Evolutionary conservation across 2,329 filamentous ascomycete genomes (phyloP), one percentile per base, ranked within the genome.

Genomic region (Colletotrichum theobromicola): DNA sequence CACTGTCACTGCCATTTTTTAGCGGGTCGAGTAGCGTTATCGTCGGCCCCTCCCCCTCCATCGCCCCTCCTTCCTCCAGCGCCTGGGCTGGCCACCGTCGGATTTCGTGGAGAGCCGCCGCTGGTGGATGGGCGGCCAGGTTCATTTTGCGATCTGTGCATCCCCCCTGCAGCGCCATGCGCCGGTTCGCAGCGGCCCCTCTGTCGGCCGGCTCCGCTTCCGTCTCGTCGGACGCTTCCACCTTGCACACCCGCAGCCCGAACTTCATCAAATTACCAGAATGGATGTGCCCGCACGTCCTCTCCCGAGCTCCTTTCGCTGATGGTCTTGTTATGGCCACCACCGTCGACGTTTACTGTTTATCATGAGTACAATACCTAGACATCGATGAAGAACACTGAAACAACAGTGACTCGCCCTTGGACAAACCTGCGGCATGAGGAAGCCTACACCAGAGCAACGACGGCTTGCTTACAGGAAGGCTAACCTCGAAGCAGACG

Each of bases 181-280:
- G 37, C 42, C 67, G 67, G 30, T 30, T 57, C n/a, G 4, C 28
- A 63, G 46, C 61, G 32, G 67, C 55, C 55, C 55, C 68, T 72
- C 68, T 63, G 46, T 75, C 72, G 72, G 72, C 72, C 68, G 72
- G 72, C 72, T 75, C 72, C 72, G 72, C 58, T 53, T 42, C 62
- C 68, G 24, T 50, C 5, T 35, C 53, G 42, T 72, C 72, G 72
- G 72, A 60, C 71, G 55, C 55, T 74, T 67, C 72, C 72, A 74
- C 72, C 42, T 13, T 50, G 7, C 42, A 0, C 42, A 50, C 42
- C 24, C 42, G n/a, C 42, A 0, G 2, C 6, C 42, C n/a, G 10
- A 21, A 50, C n/a, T 21, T 50, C 42, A 46, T 37, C 5, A 6
- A 12, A 35, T 35, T 2, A 13, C 34, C n/a, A n/a, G n/a, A n/a